These are phyloP conservation scores for Trichosanthes cucumerina DNA, from an alignment of 306 rosid species.

Conservation along the genomic window DNA sequence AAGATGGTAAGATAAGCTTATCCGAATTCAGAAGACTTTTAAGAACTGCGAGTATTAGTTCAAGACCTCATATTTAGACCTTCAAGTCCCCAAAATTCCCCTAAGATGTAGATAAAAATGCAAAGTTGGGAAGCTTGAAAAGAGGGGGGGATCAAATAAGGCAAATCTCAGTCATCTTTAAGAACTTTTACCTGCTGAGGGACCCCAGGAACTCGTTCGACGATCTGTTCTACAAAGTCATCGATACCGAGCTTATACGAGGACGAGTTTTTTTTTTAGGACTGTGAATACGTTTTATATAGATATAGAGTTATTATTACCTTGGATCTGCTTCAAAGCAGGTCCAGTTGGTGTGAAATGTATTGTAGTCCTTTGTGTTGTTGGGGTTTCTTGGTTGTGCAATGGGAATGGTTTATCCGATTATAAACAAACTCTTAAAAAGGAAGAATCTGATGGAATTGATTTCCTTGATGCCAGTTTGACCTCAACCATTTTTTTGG, in stretches of 20 bases:
- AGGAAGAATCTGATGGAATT: not conserved
- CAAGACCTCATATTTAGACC: slow-evolving; percentile 29
- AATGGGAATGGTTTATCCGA: slow-evolving; percentile 9
- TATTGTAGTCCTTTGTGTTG: slow-evolving; percentile 28
- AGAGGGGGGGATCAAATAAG: not conserved
- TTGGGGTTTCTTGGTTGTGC: slow-evolving; percentile 40
- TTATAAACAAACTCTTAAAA: not conserved
- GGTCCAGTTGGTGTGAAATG: slow-evolving; percentile 30
- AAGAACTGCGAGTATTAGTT: slow-evolving; percentile 86
- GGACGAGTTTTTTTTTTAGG: not conserved
- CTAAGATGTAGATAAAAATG: slow-evolving; percentile 22
- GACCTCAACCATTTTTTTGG: not conserved
- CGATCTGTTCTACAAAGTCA: not conserved
- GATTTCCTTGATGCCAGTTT: not conserved
- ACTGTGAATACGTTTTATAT: slow-evolving; percentile 1
- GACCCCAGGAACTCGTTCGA: not conserved
- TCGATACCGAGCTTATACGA: not conserved
- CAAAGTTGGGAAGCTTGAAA: slow-evolving; percentile 3
- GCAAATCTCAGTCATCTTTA: not conserved
- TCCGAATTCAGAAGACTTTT: slow-evolving; percentile 81
- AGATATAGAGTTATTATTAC: not conserved
- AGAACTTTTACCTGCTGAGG: not conserved
- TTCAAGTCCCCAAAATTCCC: slow-evolving; percentile 18
- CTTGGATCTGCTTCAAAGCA: slow-evolving; percentile 28
- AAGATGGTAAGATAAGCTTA: slow-evolving; percentile 87